Evolutionary conservation across 2,329 filamentous ascomycete genomes (phyloP), one percentile per base, ranked within the genome.

Genomic region (Arthrobotrys conoides): DNA sequence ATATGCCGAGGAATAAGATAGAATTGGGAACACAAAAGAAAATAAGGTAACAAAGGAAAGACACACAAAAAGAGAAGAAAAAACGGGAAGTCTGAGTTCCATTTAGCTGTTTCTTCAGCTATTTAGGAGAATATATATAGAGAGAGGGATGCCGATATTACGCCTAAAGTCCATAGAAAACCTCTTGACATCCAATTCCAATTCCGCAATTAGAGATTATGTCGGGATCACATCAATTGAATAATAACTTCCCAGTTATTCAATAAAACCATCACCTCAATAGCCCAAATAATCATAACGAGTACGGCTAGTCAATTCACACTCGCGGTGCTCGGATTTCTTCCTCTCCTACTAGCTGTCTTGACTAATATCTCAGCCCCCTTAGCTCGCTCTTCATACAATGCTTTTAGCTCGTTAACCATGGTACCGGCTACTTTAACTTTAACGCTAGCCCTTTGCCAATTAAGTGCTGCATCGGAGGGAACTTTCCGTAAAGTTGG

Each of bases 341-440:
- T 77, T 14, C 80, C 80, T 53, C 80, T 81, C n/a, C 73, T 78
- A 6, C 80, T 81, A 9, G 79, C 79, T 36, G 76, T 80, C n/a
- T 70, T 80, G 16, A 81, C 80, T 8, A 82, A 71, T 24, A 82
- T 80, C 71, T 80, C 79, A 12, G 79, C 81, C 0, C 77, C 80
- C 48, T 80, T 82, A 3, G 81, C 80, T 27, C 81, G 59, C 27
- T 82, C 81, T 63, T 82, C 81, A 44, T 81, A 82, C 57, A 82
- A 64, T 16, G 80, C 77, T 36, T 80, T 81, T 20, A 82, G 38
- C 24, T 81, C 80, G 41, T 80, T 80, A 1, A 82, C 81, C 72
- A 64, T 77, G 48, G 63, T 57, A 46, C 77, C 57, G 22, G 80
- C 30, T 5, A 75, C 80, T 18, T 78, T 71, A 38, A 71, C 24